phyloP scores from a whole-genome alignment of 2,329 filamentous ascomycete species.

The Penicillium sclerotigenum region DNA sequence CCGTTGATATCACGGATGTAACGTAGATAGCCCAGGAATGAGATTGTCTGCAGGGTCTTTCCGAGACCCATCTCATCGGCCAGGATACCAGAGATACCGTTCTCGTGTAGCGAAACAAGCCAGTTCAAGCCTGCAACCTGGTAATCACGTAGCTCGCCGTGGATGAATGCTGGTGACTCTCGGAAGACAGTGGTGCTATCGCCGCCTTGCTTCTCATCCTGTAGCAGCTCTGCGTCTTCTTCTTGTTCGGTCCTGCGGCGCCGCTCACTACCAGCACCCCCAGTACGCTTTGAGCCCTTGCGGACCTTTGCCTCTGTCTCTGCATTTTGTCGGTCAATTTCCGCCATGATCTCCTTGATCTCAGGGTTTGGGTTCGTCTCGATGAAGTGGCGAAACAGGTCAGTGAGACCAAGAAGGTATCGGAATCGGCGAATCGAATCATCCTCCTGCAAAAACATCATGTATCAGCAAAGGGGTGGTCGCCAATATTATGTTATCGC shows the following conservation, averaged over 20 bases:
- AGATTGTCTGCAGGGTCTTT: constrained; percentile 96
- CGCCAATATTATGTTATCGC: background rate
- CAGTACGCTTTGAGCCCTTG: constrained; percentile 74
- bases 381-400: constrained; percentile 98
- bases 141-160: constrained; percentile 92
- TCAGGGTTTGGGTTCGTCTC: constrained; percentile 94
- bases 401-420: constrained; percentile 90
- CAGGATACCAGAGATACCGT: constrained; percentile 95
- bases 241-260: constrained; percentile 92
- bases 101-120: constrained; percentile 96
- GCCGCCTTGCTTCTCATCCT: constrained; percentile 85
- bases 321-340: constrained; percentile 90
- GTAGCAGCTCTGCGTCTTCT: constrained; percentile 82
- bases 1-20: constrained; percentile 87
- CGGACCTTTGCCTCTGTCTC: constrained; percentile 66
- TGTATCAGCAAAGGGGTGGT: constrained; percentile 11
- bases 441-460: constrained; percentile 64
- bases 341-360: constrained; percentile 87
- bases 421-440: constrained; percentile 92
- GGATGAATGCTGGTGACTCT: constrained; percentile 85
- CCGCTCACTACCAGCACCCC: constrained; percentile 74
- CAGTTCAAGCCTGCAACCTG: constrained; percentile 94
- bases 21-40: constrained; percentile 90
- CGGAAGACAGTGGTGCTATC: constrained; percentile 87
- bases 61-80: constrained; percentile 98